A percentile compares a stretch with the other conserved stretches of the same genome.
Evolutionary conservation across 331 rosid species (phyloP).

Genomic region (Phaseolus coccineus): DNA sequence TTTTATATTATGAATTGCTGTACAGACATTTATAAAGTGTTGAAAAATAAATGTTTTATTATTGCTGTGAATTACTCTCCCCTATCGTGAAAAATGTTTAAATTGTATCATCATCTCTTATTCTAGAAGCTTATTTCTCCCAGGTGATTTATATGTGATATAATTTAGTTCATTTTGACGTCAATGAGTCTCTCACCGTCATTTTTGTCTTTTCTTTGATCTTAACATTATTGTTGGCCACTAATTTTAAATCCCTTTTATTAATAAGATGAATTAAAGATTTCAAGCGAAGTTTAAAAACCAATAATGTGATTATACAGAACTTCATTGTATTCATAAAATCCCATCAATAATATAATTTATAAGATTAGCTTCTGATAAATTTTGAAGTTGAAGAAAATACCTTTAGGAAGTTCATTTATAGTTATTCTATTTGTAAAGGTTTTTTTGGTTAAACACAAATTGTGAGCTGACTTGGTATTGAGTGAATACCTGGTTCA

Average conservation of each 20-base stretch:
- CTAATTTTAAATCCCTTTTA: background rate
- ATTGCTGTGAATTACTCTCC: background rate
- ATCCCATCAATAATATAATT: background rate
- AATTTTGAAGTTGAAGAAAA: background rate
- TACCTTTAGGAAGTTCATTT: background rate
- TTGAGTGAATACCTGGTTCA: background rate
- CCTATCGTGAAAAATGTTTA: background rate
- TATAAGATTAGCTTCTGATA: background rate
- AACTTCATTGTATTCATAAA: background rate
- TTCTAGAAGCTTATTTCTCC: background rate
- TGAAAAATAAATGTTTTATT: background rate
- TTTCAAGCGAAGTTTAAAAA: background rate
- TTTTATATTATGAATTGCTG: background rate
- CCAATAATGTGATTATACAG: background rate
- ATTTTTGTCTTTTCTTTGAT: background rate
- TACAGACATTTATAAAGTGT: conserved; percentile 18
- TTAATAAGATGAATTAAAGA: background rate
- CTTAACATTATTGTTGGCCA: background rate
- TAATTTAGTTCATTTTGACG: background rate
- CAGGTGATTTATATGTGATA: background rate
- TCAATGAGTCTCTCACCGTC: background rate
- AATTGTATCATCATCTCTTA: background rate
- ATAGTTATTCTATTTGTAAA: background rate
- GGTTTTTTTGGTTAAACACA: conserved; percentile 2
- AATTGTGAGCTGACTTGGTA: conserved; percentile 13